Base-by-base conservation (phyloP, 768 basidiomycete species). In the Tricholoma hemisulphureum region DNA sequence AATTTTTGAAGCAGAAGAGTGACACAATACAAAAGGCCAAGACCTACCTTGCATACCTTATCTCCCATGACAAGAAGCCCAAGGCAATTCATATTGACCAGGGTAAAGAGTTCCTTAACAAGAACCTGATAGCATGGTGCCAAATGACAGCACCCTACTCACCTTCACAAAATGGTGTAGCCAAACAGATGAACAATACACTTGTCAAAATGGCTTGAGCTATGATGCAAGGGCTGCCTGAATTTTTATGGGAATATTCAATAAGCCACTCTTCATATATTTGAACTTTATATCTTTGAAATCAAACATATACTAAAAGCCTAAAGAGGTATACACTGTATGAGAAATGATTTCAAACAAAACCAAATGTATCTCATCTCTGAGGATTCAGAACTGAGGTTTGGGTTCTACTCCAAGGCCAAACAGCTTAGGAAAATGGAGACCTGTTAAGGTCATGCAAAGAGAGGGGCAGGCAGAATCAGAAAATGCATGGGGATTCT, bases 371-470 rank as follows among this genome's bases (percentile, higher is more conserved):
- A n/a, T n/a, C n/a, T n/a, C n/a, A n/a, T n/a, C n/a, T n/a, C n/a
- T n/a, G n/a, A 49, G 23, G 65, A 48, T 68, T 71, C 53, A 68
- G 69, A 53, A 62, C 61, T 41, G 55, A 62, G 31, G 69, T 67
- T 6, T 70, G 63, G 60, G 61, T 69, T 5, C 57, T 66, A 14
- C 31, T 35, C n/a, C n/a, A n/a, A n/a, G n/a, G n/a, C n/a, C n/a
- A n/a, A n/a, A n/a, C n/a, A n/a, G n/a, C n/a, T n/a, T n/a, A n/a
- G n/a, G n/a, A n/a, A n/a, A n/a, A n/a, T n/a, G n/a, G n/a, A n/a
- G n/a, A n/a, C n/a, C n/a, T n/a, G n/a, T n/a, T n/a, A n/a, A n/a
- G n/a, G n/a, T n/a, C n/a, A n/a, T n/a, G n/a, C n/a, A n/a, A n/a
- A n/a, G n/a, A n/a, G n/a, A n/a, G n/a, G n/a, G n/a, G n/a, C n/a